Evolutionary conservation across 805 yeast species (phyloP), one percentile per base, ranked within the genome.

Genomic region (Sporopachydermia quercuum): DNA sequence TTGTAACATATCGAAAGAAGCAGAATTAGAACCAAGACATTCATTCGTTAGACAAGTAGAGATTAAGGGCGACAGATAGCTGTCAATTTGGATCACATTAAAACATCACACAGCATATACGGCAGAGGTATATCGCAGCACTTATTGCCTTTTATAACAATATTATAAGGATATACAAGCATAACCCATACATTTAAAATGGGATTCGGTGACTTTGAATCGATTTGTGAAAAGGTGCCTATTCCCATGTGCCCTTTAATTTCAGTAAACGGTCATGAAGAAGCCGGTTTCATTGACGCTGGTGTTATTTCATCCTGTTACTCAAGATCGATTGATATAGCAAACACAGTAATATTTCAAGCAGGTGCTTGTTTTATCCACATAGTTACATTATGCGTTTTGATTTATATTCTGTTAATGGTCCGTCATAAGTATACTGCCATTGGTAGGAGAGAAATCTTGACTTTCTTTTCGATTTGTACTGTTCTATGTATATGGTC

Each of bases 381-480:
- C 53, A 75, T 89, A 39, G 85, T 80, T 1, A 74, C 84, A 0
- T 59, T 91, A 23, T 59, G 70, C 4, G 69, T 84, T 35, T 46
- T 80, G 30, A 63, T 78, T 38, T 69, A 85, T 49, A 81, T 87
- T 41, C 65, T 86, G 8, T 82, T 77, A 63, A 78, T 80, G 49
- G 75, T 87, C 36, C 68, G 87, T 54, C 65, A 78, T 43, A 85
- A 89, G 63, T 87, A 83, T 55, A 91, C 98, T 0, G 96, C 97
- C 8, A 87, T 91, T 43, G 97, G 96, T 3, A 68, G 97, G 44
- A 66, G 75, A 8, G 98, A 91, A 54, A 80, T 86, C 76, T 58
- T 84, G 40, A 73, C 71, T 47, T 78, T 82, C 52, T 78, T 76
- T 57, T 75, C 78, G 57, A 51, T 73, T 35, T 66, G 69, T 45